Conservation (phyloP, 345 rosid species). For the Gossypium mustelinum region DNA sequence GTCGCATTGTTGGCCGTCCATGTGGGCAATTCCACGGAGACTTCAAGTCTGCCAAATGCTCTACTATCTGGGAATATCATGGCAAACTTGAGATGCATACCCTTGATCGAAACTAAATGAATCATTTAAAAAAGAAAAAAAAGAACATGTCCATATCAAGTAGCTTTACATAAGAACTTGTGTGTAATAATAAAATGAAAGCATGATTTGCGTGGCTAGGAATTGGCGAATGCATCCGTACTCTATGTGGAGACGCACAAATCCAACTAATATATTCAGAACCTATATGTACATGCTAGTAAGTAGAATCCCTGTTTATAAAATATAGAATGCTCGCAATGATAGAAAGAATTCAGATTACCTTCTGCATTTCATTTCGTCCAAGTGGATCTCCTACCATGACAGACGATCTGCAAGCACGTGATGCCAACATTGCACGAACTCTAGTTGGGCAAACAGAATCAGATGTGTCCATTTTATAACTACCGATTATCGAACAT, state of each 20-base stretch:
- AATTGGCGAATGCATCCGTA: background rate
- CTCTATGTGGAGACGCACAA: background rate
- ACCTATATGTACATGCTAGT: background rate
- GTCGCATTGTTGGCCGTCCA: conserved; percentile 98
- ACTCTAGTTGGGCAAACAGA: conserved; percentile 92
- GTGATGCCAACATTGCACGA: conserved; percentile 84
- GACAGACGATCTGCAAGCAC: conserved; percentile 87
- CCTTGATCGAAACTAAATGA: background rate
- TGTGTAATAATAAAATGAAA: background rate
- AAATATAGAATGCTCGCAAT: background rate
- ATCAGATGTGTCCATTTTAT: conserved; percentile 60
- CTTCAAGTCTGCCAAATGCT: conserved; percentile 69
- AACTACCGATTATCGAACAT: conserved; percentile 70
- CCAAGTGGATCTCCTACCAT: conserved; percentile 89
- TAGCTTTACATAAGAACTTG: background rate
- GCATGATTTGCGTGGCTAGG: background rate
- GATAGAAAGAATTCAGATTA: conserved; percentile 19
- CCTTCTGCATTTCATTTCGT: conserved; percentile 87
- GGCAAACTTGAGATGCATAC: background rate
- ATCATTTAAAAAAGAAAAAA: background rate
- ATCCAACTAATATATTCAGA: background rate
- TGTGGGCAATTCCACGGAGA: conserved; percentile 99
- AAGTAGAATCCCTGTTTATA: background rate
- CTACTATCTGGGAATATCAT: conserved; percentile 51
- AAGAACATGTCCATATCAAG: background rate